Evolutionary conservation across 148 eudicot species (phyloP), one percentile per base, ranked within the genome.

Genomic region (Chenopodium berlandieri): DNA sequence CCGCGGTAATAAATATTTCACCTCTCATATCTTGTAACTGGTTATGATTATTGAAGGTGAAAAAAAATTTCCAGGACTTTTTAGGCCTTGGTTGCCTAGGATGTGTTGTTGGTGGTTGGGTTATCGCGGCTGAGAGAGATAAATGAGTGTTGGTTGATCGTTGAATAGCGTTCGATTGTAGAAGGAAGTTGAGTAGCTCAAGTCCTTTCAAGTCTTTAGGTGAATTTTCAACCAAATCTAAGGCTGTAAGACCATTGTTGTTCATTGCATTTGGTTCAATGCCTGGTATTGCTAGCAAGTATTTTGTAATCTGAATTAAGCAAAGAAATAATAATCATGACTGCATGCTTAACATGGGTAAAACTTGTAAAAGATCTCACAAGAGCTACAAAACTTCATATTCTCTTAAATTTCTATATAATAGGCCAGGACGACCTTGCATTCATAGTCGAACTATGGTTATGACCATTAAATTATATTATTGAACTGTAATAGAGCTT

Each of bases 151-250:
- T 20, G 37, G 80, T 46, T 40, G 37, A 9, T 17, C 7, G 67
- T 23, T 30, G 69, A 47, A 69, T 34, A 65, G 50, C 68, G 47
- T 82, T 78, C 23, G 82, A 79, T 71, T 75, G 60, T 25, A 84
- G 40, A 11, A 86, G 84, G 50, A 86, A 64, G 78, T 82, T 85
- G 32, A 72, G 84, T 81, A 86, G 47, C 56, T 88, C 79, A 31
- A 88, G 86, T 73, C n/a, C 19, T 80, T 84, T 80, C 6, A 84
- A 8, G 81, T 86, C 89, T 82, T 82, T 86, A 4, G 88, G 87
- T 27, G 84, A 84, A 27, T 86, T 78, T 75, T 88, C 87, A 4
- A 84, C 27, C 71, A 88, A 50, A 58, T 88, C 81, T 73, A 88
- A 64, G 37, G 81, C 67, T 27, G 89, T 86, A 22, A 75, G 81